A percentile compares a stretch with the other conserved stretches of the same genome.
Conservation (phyloP, 805 yeast species). For the Torulaspora quercuum region DNA sequence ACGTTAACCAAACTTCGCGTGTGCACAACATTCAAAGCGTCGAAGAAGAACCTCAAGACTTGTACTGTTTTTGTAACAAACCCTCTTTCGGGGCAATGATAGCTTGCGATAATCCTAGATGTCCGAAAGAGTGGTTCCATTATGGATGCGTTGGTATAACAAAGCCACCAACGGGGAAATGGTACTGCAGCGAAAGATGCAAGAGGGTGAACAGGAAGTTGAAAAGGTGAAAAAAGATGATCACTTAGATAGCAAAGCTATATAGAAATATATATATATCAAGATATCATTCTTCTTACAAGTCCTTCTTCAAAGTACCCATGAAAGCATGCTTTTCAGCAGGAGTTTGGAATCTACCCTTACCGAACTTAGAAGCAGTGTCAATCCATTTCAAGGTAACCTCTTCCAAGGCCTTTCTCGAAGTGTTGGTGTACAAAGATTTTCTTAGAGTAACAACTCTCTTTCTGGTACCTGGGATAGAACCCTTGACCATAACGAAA, state of each 20-base stretch:
- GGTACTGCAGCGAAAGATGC: constrained; percentile 63
- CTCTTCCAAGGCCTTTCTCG: constrained; percentile 95
- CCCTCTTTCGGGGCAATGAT: constrained; percentile 73
- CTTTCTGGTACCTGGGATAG: constrained; percentile 99
- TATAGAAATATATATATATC: constrained; percentile 1
- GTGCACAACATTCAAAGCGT: constrained; percentile 3
- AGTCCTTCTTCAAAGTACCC: constrained; percentile 99
- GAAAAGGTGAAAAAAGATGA: too few species aligned
- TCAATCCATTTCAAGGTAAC: constrained; percentile 99
- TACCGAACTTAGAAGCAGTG: constrained; percentile 99
- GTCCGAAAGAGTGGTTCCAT: constrained; percentile 78
- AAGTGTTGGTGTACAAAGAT: constrained; percentile 95
- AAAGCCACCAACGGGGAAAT: constrained; percentile 58
- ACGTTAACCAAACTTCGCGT: constrained; percentile 2
- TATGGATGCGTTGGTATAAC: constrained; percentile 69
- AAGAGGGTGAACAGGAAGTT: constrained; percentile 12
- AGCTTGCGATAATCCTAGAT: constrained; percentile 79
- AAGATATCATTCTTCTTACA: constrained; percentile 41
- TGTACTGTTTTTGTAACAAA: constrained; percentile 48
- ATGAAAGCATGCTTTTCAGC: constrained; percentile 99
- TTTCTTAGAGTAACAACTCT: constrained; percentile 98
- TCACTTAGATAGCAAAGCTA: too few species aligned
- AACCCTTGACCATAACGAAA: constrained; percentile 96
- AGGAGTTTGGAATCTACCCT: constrained; percentile 99
- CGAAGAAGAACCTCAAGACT: constrained; percentile 7